Percentiles rank a stretch among this genome's conserved stretches.
These are phyloP conservation scores for Anthoceros angustus DNA, from an alignment of 225 moss, liverwort and hornwort species.

Conservation along the genomic window DNA sequence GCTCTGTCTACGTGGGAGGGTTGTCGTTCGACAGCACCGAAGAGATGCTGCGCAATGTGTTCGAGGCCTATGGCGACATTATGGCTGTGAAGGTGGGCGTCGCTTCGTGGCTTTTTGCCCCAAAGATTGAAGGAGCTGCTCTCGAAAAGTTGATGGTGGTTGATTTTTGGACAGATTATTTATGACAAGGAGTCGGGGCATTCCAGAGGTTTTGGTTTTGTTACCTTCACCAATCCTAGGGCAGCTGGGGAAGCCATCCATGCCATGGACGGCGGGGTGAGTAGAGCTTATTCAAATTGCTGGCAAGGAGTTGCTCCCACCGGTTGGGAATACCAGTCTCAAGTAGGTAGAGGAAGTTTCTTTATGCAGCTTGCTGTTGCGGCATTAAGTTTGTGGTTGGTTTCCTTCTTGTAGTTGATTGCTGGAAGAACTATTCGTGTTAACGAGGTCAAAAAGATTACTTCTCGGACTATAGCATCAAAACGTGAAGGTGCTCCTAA, in stretches of 20 bases:
- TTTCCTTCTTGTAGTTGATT: conserved; percentile 19
- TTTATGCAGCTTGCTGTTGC: too few relatives aligned
- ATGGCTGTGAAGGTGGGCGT: conserved; percentile 32
- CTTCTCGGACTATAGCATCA: background rate
- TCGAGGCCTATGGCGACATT: conserved; percentile 34
- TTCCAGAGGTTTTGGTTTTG: conserved; percentile 91
- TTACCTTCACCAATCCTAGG: conserved; percentile 85
- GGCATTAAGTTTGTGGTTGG: background rate
- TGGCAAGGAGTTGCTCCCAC: background rate
- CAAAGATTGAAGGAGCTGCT: too few relatives aligned
- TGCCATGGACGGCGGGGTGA: conserved; percentile 77
- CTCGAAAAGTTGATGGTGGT: too few relatives aligned
- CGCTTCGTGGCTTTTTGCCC: too few relatives aligned
- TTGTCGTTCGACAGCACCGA: conserved; percentile 36
- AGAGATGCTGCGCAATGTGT: conserved; percentile 31
- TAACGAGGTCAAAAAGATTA: conserved; percentile 64
- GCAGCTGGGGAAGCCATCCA: conserved; percentile 80
- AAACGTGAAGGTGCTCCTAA: background rate
- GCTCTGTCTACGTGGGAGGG: conserved; percentile 41
- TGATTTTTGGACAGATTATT: conserved; percentile 47
- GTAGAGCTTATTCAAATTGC: background rate
- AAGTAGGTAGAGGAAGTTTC: background rate
- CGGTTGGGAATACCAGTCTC: background rate
- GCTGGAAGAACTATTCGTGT: conserved; percentile 89
- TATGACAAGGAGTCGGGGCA: conserved; percentile 92